Percentiles rank a stretch among this genome's conserved stretches.
These are phyloP conservation scores for Rhizopogon vinicolor DNA, from an alignment of 768 basidiomycete genomes.

Conservation along the genomic window DNA sequence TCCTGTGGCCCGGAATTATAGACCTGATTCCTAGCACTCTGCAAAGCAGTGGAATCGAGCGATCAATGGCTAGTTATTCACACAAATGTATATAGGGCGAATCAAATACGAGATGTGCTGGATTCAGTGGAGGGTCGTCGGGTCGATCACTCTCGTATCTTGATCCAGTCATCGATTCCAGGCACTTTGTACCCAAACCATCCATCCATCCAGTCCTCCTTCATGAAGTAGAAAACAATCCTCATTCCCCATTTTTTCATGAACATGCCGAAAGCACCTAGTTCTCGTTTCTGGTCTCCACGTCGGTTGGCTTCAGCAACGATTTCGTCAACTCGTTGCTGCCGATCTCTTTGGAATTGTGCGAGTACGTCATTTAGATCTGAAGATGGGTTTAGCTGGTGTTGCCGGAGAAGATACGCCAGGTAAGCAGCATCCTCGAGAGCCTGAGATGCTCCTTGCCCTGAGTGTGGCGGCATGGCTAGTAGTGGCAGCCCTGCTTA, in stretches of 20 bases:
- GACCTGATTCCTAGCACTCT: no score
- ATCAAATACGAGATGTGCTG: background rate
- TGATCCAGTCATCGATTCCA: constrained; percentile 18
- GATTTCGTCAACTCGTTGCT: constrained; percentile 21
- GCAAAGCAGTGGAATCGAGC: no score
- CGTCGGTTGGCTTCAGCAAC: constrained; percentile 23
- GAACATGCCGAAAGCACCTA: constrained; percentile 13
- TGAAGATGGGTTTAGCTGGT: constrained; percentile 3
- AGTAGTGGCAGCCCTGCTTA: background rate
- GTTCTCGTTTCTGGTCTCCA: constrained; percentile 17
- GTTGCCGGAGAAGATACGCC: constrained; percentile 19
- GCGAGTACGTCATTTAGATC: constrained; percentile 15
- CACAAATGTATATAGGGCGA: background rate
- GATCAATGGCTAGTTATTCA: no score
- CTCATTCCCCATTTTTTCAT: constrained; percentile 23
- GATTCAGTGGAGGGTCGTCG: background rate
- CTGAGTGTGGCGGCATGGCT: constrained; percentile 29
- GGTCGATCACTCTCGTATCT: background rate
- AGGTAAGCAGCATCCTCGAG: constrained; percentile 27
- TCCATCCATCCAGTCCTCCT: constrained; percentile 22
- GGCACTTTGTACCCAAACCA: constrained; percentile 28
- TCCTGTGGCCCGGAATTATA: background rate
- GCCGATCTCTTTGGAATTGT: constrained; percentile 19
- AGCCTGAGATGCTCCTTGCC: constrained; percentile 27
- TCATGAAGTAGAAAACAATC: constrained; percentile 13